Conservation (phyloP, 352 stramenopile genomes). For the Phytophthora pseudosyringae region DNA sequence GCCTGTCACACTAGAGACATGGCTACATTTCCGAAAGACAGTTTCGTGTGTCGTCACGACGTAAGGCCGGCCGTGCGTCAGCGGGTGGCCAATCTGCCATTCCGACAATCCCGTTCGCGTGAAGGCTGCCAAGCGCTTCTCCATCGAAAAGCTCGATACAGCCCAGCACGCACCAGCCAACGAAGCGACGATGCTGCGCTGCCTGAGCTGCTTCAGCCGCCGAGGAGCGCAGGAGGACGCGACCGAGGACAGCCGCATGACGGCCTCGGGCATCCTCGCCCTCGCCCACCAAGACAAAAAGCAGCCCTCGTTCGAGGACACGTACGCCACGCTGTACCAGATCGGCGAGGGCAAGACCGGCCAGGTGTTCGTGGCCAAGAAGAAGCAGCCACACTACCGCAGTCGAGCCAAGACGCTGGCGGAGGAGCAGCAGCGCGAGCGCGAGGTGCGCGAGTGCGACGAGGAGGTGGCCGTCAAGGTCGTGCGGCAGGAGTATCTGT, state of each 20-base stretch:
- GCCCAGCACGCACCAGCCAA: neutral
- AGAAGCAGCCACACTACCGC: conserved; percentile 31
- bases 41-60: conserved; percentile 20
- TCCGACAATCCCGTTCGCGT: conserved; percentile 14
- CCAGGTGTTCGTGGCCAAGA: conserved; percentile 65
- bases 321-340: conserved; percentile 74
- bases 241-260: conserved; percentile 10
- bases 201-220: conserved; percentile 39
- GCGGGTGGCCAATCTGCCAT: conserved; percentile 16
- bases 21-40: conserved; percentile 23
- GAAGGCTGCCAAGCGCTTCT: conserved; percentile 8
- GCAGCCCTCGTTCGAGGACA: conserved; percentile 51
- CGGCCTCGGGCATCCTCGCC: conserved; percentile 12
- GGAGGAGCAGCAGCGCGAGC: conserved; percentile 66
- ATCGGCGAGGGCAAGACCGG: conserved; percentile 84
- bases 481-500: conserved; percentile 71
- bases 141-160: conserved; percentile 26
- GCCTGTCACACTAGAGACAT: conserved; percentile 7
- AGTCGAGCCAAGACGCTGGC: conserved; percentile 35
- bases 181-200: conserved; percentile 39
- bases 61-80: conserved; percentile 7
- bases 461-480: conserved; percentile 77
- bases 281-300: conserved; percentile 28
- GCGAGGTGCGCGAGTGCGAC: conserved; percentile 54
- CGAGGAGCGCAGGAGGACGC: conserved; percentile 7